Conservation (phyloP, 176 grass and related monocot species). For the Cocos nucifera region DNA sequence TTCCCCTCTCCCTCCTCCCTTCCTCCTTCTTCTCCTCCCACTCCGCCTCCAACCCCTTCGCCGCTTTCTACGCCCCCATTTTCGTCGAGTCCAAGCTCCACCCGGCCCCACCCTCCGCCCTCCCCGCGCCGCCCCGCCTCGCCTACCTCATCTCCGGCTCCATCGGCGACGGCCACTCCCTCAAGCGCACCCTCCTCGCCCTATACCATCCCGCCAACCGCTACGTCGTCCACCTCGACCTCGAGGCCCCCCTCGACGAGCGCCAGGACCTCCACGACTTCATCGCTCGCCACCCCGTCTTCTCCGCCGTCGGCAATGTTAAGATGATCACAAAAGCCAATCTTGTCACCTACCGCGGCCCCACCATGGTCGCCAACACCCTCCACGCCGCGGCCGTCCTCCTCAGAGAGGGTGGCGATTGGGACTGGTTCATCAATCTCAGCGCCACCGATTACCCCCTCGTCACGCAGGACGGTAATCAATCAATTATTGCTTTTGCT, state of each 20-base stretch:
- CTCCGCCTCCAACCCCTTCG: neutral
- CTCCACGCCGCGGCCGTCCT: constrained; percentile 81
- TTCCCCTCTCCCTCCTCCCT: constrained; percentile 19
- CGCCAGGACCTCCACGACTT: constrained; percentile 28
- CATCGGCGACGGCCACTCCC: constrained; percentile 33
- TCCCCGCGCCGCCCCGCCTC: constrained; percentile 25
- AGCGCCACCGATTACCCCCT: constrained; percentile 84
- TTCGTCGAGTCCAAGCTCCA: constrained; percentile 44
- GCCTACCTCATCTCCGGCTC: constrained; percentile 75
- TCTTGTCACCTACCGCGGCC: constrained; percentile 76
- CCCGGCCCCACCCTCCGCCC: neutral
- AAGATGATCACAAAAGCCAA: constrained; percentile 60
- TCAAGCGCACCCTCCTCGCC: constrained; percentile 47
- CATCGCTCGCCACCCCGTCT: constrained; percentile 40
- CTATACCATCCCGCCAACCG: constrained; percentile 71
- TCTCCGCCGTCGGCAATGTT: constrained; percentile 39
- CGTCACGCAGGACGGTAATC: constrained; percentile 76
- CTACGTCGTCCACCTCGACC: constrained; percentile 88
- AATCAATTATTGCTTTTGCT: neutral
- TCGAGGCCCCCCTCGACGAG: constrained; percentile 44
- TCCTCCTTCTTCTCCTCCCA: constrained; percentile 14
- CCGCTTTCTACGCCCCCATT: constrained; percentile 12
- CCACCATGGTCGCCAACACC: constrained; percentile 90
- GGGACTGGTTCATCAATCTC: constrained; percentile 96
- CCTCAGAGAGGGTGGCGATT: constrained; percentile 52